Evolutionary conservation across 2,329 filamentous ascomycete genomes (phyloP).

Genomic region (Botrytis sinoallii): DNA sequence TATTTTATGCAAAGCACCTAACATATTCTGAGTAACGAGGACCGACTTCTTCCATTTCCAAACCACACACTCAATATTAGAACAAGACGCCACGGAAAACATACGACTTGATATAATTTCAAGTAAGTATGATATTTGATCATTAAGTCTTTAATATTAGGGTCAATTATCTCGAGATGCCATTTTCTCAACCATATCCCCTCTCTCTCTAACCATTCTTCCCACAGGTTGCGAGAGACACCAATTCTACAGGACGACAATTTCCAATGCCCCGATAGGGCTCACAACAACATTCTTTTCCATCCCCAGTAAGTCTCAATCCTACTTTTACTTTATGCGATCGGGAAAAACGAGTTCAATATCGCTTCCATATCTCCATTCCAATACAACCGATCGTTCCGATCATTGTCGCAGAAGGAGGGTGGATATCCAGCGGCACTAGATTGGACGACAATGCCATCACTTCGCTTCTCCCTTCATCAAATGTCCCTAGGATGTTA

Average conservation of each 20-base stretch:
- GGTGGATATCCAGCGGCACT: slow-evolving; percentile 28
- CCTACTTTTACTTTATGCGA: slow-evolving; percentile 36
- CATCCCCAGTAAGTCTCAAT: slow-evolving; percentile 36
- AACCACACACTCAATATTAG: slow-evolving; percentile 17
- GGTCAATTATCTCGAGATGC: slow-evolving; percentile 20
- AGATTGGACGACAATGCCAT: slow-evolving; percentile 32
- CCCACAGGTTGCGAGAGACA: slow-evolving; percentile 14
- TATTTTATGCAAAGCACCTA: slow-evolving; percentile 28
- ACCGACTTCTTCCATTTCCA: slow-evolving; percentile 17
- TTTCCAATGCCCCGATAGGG: slow-evolving; percentile 38
- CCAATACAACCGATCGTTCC: slow-evolving; percentile 22
- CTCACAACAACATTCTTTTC: slow-evolving; percentile 34
- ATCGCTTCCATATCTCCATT: slow-evolving; percentile 19
- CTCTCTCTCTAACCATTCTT: slow-evolving; percentile 27
- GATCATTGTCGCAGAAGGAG: slow-evolving; percentile 26
- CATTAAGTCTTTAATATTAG: slow-evolving; percentile 18
- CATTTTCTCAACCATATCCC: slow-evolving; percentile 19
- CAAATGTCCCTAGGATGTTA: slow-evolving; percentile 28
- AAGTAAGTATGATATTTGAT: slow-evolving; percentile 29
- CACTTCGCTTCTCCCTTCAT: slow-evolving; percentile 30
- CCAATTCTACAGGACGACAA: slow-evolving; percentile 32
- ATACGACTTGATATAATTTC: slow-evolving; percentile 22
- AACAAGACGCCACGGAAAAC: slow-evolving; percentile 21
- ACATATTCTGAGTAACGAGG: slow-evolving; percentile 26
- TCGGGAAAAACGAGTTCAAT: slow-evolving; percentile 30